Evolutionary conservation across 2,329 filamentous ascomycete species (phyloP), one percentile per base, ranked within the genome.

Genomic region (Penicillium palitans): DNA sequence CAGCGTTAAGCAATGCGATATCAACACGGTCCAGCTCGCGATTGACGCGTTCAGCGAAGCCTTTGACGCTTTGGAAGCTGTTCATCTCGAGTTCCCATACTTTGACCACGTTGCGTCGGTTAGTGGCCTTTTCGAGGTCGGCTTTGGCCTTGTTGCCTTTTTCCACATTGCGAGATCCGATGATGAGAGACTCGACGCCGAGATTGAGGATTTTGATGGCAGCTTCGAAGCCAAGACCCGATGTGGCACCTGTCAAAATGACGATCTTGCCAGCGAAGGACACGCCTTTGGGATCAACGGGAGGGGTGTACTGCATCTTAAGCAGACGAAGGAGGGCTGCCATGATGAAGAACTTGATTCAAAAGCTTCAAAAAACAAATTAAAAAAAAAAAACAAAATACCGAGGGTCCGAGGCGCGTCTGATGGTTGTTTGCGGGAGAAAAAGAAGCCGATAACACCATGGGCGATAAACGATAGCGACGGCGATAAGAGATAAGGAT

Each of bases 161-260:
- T 17, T 74, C 69, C 2, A 70, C 25, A 45, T 68, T 76, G n/a
- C 81, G 78, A 8, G 78, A 79, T 6, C 74, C 79, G 21, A 83
- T 75, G 25, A 83, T 79, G 19, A 83, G 68, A 4, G 65, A 72
- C 8, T 74, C 70, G 1, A 77, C 74, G 4, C 76, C 75, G 7
- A 79, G 73, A 10, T 71, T 70, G 6, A 78, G 74, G 45, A 80
- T 75, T 63, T 83, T 81, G 60, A 78, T 70, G 2, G 80, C 79
- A 6, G 81, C 79, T 63, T 81, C 79, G 24, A 80, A 74, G 0
- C 82, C 82, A 15, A 84, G 68, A 5, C 82, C 82, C 2, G 77
- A 75, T 42, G 80, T 84, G 10, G 79, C 79, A 24, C 81, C 81
- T 7, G 81, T 83, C 17, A 83, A 65, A 9, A 83, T 69, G 3